Conservation (phyloP, 2,329 filamentous ascomycete genomes). For the Bertia moriformis region DNA sequence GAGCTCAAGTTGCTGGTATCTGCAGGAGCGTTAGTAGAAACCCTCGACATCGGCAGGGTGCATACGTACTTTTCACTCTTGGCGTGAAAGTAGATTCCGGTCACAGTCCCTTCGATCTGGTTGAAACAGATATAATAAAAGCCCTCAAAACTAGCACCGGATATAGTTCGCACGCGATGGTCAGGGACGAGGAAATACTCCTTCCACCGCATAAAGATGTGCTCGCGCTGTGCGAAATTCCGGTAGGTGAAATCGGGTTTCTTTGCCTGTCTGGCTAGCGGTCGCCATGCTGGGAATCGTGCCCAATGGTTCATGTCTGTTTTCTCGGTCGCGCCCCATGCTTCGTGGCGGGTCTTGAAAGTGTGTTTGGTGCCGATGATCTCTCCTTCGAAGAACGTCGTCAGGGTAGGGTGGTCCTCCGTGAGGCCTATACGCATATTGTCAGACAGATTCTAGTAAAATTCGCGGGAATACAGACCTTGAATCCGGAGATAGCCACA, state of each 20-base stretch:
- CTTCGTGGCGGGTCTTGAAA: constrained; percentile 78
- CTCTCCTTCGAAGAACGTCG: constrained; percentile 95
- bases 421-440: constrained; percentile 55
- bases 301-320: constrained; percentile 88
- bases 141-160: constrained; percentile 89
- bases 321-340: constrained; percentile 85
- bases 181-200: constrained; percentile 95
- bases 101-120: constrained; percentile 71
- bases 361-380: constrained; percentile 90
- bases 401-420: constrained; percentile 90
- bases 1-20: constrained; percentile 84
- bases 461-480: constrained; percentile 38
- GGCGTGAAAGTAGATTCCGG: constrained; percentile 92
- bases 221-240: constrained; percentile 66
- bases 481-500: constrained; percentile 93
- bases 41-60: too few species aligned
- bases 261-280: constrained; percentile 47
- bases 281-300: constrained; percentile 75
- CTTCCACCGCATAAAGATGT: constrained; percentile 99
- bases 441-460: constrained; percentile 5
- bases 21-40: constrained; percentile 18
- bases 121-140: constrained; percentile 99
- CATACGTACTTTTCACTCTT: constrained; percentile 84
- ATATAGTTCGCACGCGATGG: constrained; percentile 79
- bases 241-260: constrained; percentile 41